Evolutionary conservation across 2,329 filamentous ascomycete species (phyloP), one percentile per base, ranked within the genome.

Genomic region (Colletotrichum acutatum): DNA sequence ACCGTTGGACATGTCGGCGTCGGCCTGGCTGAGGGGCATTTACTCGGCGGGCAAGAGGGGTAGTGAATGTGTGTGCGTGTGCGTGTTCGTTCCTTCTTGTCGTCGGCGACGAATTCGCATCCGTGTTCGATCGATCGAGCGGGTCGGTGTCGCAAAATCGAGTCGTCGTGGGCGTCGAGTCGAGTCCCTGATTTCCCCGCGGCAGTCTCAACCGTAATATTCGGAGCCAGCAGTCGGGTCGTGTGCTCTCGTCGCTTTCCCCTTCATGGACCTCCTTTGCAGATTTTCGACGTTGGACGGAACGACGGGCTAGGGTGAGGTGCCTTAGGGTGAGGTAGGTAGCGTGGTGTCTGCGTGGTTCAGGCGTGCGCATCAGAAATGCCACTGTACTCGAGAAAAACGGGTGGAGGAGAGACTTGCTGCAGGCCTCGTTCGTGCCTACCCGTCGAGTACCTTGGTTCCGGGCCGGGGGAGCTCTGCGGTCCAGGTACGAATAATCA

Each of bases 1-100:
- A 75, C 82, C 82, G 78, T 86, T 85, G 72, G 82, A 78, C 75
- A 83, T 78, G 77, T 81, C 83, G 78, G 84, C 75, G 74, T 86
- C 85, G 76, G 79, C 76, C 75, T 84, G 83, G 74, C 80, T 82
- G 74, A 80, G 79, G 77, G 83, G 81, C 83, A 85, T 85, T 72
- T 54, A 71, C 61, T 72, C 57, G 68, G 59, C 19, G 66, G n/a
- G 49, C 11, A 56, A 22, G 58, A 63, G 64, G 54, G 64, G 68
- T 56, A 65, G 7, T n/a, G 59, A 52, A 16, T 42, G 6, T 19
- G 6, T 42, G 16, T 42, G 37, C 6, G 30, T 60, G 59, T 62
- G 32, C n/a, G n/a, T 65, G 12, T 64, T 70, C 46, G 53, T 52
- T 54, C 46, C 66, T 49, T 24, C 49, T 49, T 34, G 60, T 72